These are phyloP conservation scores for Solanum chacoense DNA, from an alignment of 305 asterid species.

Conservation along the genomic window DNA sequence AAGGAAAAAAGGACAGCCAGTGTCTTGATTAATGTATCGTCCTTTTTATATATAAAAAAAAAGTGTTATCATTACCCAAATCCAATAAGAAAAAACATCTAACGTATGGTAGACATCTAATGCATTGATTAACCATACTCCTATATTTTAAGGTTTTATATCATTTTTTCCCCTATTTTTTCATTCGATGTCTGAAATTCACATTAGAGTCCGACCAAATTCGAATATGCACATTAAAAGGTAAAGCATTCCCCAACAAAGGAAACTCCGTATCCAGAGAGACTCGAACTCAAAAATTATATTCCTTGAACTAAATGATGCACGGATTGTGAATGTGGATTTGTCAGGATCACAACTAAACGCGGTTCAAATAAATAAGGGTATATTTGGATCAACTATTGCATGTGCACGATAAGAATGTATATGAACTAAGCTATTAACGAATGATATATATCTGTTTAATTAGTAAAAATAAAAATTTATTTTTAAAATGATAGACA, in stretches of 20 bases:
- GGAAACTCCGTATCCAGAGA: not conserved
- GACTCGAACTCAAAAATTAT: not conserved
- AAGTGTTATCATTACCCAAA: too few species aligned
- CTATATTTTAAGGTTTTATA: not conserved
- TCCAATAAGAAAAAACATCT: too few species aligned
- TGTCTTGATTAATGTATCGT: not conserved
- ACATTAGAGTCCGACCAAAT: rapidly evolving
- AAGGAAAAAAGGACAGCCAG: not conserved
- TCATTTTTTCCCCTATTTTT: too few species aligned
- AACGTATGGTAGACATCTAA: not conserved
- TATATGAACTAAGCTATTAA: not conserved
- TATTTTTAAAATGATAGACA: too few species aligned
- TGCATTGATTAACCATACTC: too few species aligned
- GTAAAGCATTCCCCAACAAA: too few species aligned
- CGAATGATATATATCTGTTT: too few species aligned
- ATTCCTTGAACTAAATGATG: not conserved
- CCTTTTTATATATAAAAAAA: not conserved
- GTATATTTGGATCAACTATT: not conserved
- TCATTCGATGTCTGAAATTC: too few species aligned
- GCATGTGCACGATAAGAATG: not conserved
- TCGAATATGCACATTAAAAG: too few species aligned
- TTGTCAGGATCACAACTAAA: not conserved
- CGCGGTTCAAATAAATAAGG: not conserved
- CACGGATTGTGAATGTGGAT: rapidly evolving
- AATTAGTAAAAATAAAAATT: too few species aligned